phyloP scores from a whole-genome alignment of 768 basidiomycete genomes.

The Mycena kentingensis region DNA sequence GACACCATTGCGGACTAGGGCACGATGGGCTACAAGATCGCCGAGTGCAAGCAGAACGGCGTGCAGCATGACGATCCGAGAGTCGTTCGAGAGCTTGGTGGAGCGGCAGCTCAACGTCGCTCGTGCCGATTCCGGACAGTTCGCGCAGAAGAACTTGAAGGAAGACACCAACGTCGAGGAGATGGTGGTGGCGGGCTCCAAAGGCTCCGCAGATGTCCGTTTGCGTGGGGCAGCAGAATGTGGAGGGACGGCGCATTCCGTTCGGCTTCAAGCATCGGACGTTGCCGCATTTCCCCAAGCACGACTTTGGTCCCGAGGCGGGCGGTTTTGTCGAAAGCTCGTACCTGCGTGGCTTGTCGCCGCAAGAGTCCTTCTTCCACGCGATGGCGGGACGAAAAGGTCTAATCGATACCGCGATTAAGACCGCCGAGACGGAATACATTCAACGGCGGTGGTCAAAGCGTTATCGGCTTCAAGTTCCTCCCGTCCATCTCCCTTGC shows the following conservation, averaged over 20 bases:
- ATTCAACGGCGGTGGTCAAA: too few relatives aligned
- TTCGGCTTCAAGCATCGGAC: constrained; percentile 98
- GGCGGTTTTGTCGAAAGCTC: constrained; percentile 99
- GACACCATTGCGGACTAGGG: constrained; percentile 93
- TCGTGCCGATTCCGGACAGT: constrained; percentile 93
- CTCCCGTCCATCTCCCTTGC: constrained; percentile 87
- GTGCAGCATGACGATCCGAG: constrained; percentile 94
- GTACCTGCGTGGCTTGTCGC: constrained; percentile 92
- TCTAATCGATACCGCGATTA: constrained; percentile 62
- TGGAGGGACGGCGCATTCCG: constrained; percentile 97
- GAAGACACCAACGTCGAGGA: constrained; percentile 99
- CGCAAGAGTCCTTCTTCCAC: constrained; percentile 99
- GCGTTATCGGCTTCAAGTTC: constrained; percentile 96
- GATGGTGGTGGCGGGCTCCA: constrained; percentile 99
- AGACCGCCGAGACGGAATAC: constrained; percentile 99
- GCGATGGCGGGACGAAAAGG: constrained; percentile 31
- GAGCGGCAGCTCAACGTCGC: constrained; percentile 92
- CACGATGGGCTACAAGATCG: constrained; percentile 86
- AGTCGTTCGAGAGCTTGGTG: constrained; percentile 94
- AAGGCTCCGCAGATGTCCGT: constrained; percentile 99
- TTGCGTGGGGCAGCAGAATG: constrained; percentile 32
- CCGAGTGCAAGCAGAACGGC: constrained; percentile 80
- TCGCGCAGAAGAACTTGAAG: constrained; percentile 96
- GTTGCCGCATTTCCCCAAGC: constrained; percentile 42
- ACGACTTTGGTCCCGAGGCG: constrained; percentile 97